Evolutionary conservation across 176 grass and related monocot species (phyloP), one percentile per base, ranked within the genome.

Genomic region (Oryza punctata): DNA sequence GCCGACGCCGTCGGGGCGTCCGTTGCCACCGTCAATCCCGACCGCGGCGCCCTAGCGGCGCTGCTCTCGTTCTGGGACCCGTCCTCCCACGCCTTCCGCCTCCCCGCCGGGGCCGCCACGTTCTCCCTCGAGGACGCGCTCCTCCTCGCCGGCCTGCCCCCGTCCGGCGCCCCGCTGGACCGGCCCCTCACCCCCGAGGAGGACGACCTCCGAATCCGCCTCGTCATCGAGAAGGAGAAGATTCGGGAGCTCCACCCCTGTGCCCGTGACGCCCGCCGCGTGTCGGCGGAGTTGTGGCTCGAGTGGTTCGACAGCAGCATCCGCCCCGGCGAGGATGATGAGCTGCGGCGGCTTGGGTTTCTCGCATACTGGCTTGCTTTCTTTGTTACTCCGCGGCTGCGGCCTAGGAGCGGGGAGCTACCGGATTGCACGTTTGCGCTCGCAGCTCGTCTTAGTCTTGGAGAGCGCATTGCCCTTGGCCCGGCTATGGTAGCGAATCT

Each of bases 51-150:
- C 44, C 80, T 91, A 3, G 74, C 69, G 10, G 75, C 88, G 1
- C 82, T 93, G 3, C 84, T 85, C 26, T 77, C 70, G 1, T 52
- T 90, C 5, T 90, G 91, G 91, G 76, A 78, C 30, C 68, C 78
- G 3, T 7, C 0, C 6, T 85, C 85, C 15, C 79, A 78, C n/a
- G n/a, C 65, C 21, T 93, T 93, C 74, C 67, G 63, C 40, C 80
- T 93, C 23, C 88, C 82, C 12, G 76, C 68, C 13, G 85, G 82
- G 3, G 85, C 80, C 29, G 88, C 88, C 72, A 77, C 82, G 0
- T 93, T 93, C 91, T 80, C 91, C 1, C 82, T 90, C 8, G 91
- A 94, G 85, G 91, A 94, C 59, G 85, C 79, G 6, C 85, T 90
- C 71, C 69, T 88, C 82, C 69, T 94, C 32, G 74, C 70, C 65